Evolutionary conservation across 2,329 filamentous ascomycete species (phyloP), one percentile per base, ranked within the genome.

Genomic region (Diaporthe sp.): DNA sequence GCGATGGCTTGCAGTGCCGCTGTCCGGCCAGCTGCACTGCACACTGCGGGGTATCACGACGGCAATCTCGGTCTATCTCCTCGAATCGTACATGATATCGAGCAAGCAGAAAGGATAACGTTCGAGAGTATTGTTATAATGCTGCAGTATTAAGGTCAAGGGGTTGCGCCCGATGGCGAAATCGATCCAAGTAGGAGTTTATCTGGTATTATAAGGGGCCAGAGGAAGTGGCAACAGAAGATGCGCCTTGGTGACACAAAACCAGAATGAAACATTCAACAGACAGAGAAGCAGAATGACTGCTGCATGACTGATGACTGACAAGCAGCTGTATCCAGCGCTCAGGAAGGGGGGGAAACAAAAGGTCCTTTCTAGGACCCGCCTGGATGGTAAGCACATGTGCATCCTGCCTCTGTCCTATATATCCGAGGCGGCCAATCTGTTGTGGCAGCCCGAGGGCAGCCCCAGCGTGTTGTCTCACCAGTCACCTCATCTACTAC

Each of bases 401-500:
- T 7, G 65, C 65, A 70, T 55, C 65, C 65, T 70, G 17, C 65
- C 34, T 53, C 34, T 42, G 8, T 70, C 34, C 65, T 70, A 70
- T 42, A 70, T 55, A 70, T 70, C 65, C 65, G 65, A 70, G 65
- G 65, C 49, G 65, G 49, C 65, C 65, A 70, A 70, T 70, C 65
- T 70, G 49, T 70, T 19, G 49, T 70, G 65, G 46, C 65, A 53
- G 46, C 46, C 39, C 39, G 39, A 22, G 22, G 57, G 28, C 62
- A 68, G 22, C 25, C 44, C 46, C 65, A 28, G 34, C 31, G 65
- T 51, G 44, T 39, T n/a, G 65, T 53, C 65, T 68, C 46, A 68
- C 46, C 65, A 68, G 46, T 53, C 65, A 42, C 28, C 65, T 68
- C 46, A 39, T 53, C 46, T 68, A 53, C 46, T 28, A 53, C 65